phyloP scores from a whole-genome alignment of 495 filamentous ascomycete genomes.

The Aspergillus ostianus region DNA sequence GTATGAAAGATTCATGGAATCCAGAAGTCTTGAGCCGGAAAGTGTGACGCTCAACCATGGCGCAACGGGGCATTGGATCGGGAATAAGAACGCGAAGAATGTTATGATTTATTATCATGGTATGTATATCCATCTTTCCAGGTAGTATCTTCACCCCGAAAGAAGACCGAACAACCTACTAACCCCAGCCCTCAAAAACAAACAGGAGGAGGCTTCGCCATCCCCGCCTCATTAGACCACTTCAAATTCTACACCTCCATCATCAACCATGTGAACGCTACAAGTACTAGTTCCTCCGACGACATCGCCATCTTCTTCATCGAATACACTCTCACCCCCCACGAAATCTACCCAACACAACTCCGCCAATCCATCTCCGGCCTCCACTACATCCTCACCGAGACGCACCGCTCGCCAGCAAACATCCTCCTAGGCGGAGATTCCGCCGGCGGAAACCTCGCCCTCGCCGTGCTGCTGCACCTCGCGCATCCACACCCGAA shows the following conservation, averaged over 20 bases:
- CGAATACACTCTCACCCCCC: conserved; percentile 57
- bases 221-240: conserved; percentile 42
- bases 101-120: conserved; percentile 61
- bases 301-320: conserved; percentile 51
- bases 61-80: conserved; percentile 58
- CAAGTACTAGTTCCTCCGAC: conserved; percentile 23
- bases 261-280: conserved; percentile 37
- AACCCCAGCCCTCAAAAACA: not conserved
- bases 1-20: conserved; percentile 47
- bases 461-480: conserved; percentile 54
- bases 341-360: conserved; percentile 55
- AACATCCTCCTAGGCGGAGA: conserved; percentile 58
- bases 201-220: conserved; percentile 58
- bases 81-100: conserved; percentile 53
- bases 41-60: conserved; percentile 49
- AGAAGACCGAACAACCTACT: not conserved
- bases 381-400: conserved; percentile 51
- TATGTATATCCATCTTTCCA: conserved; percentile 16
- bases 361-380: conserved; percentile 52
- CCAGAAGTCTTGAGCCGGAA: conserved; percentile 45
- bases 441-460: conserved; percentile 63
- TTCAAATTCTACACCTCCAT: conserved; percentile 48
- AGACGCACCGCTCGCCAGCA: conserved; percentile 35
- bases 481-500: conserved; percentile 59
- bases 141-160: too few relatives aligned